Evolutionary conservation across 192 early-diverging fungal species (phyloP).

Genomic region (Chytriomyces sp.): DNA sequence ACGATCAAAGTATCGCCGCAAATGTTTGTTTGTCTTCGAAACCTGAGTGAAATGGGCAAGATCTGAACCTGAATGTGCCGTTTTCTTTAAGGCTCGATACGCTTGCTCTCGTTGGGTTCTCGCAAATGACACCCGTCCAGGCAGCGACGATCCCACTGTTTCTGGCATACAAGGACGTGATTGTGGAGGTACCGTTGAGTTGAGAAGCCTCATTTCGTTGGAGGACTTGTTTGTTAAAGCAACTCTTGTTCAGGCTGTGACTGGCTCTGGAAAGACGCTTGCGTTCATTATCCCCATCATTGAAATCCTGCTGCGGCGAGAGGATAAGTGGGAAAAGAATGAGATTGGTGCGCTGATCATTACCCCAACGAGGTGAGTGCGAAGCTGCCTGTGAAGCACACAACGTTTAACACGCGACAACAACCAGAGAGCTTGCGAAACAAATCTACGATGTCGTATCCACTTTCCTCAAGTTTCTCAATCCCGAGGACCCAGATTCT

Average conservation of each 20-base stretch:
- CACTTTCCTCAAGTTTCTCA: slow-evolving; percentile 55
- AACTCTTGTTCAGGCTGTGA: slow-evolving; percentile 71
- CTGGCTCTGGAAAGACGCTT: slow-evolving; percentile 96
- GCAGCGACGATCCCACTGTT: slow-evolving; percentile 89
- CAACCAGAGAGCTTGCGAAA: slow-evolving; percentile 77
- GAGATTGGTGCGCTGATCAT: slow-evolving; percentile 74
- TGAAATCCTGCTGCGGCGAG: slow-evolving; percentile 75
- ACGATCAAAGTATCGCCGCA: slow-evolving; percentile 7
- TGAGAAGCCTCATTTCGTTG: not conserved
- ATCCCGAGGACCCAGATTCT: slow-evolving; percentile 11
- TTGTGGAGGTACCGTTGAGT: slow-evolving; percentile 72
- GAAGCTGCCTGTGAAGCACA: slow-evolving; percentile 57
- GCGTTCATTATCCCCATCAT: slow-evolving; percentile 91
- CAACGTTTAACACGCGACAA: not conserved
- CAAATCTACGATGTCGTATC: slow-evolving; percentile 80
- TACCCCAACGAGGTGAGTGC: slow-evolving; percentile 77
- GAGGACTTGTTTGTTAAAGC: not conserved
- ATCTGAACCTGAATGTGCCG: not conserved
- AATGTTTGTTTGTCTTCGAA: slow-evolving; percentile 8
- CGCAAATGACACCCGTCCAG: slow-evolving; percentile 94
- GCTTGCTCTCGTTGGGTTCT: slow-evolving; percentile 61
- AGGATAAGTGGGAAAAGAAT: slow-evolving; percentile 64
- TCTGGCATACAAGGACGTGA: slow-evolving; percentile 90
- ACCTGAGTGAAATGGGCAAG: too few relatives aligned
- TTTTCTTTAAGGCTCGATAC: slow-evolving; percentile 8